Conservation (phyloP, 306 rosid species). For the Phaseolus lunatus region DNA sequence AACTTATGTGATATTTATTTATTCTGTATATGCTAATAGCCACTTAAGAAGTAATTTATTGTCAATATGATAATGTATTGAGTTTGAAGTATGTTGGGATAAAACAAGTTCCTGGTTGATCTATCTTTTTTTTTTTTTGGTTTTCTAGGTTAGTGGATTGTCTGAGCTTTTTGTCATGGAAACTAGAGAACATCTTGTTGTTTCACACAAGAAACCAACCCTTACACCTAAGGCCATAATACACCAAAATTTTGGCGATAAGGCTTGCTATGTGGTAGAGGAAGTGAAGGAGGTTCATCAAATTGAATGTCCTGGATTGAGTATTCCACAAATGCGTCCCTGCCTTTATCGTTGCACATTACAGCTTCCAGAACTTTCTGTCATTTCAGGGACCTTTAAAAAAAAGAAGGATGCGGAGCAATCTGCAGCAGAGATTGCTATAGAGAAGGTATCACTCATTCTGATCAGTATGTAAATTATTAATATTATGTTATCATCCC, state of each 20-base stretch:
- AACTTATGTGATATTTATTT: not conserved
- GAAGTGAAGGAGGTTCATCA: constrained; percentile 69
- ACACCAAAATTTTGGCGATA: constrained; percentile 65
- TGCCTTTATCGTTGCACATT: constrained; percentile 76
- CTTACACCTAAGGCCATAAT: constrained; percentile 81
- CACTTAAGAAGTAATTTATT: not conserved
- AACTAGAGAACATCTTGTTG: constrained; percentile 46
- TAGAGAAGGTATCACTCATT: constrained; percentile 70
- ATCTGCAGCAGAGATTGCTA: constrained; percentile 87
- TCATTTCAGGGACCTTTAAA: constrained; percentile 72
- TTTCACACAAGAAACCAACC: constrained; percentile 46
- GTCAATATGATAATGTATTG: not conserved
- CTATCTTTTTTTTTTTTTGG: constrained; percentile 5
- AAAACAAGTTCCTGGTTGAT: constrained; percentile 12
- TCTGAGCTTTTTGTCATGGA: constrained; percentile 60
- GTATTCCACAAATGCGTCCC: constrained; percentile 65
- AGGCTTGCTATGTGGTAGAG: constrained; percentile 70
- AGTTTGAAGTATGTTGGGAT: constrained; percentile 14
- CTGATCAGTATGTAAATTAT: constrained; percentile 28
- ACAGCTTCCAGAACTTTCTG: constrained; percentile 80
- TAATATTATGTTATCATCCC: constrained; percentile 15
- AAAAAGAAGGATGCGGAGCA: constrained; percentile 98
- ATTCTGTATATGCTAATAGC: constrained; percentile 22
- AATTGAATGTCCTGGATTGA: constrained; percentile 78
- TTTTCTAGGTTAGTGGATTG: constrained; percentile 41